Base-by-base conservation (phyloP, 495 filamentous ascomycete species). In the Aspergillus conjunctus region DNA sequence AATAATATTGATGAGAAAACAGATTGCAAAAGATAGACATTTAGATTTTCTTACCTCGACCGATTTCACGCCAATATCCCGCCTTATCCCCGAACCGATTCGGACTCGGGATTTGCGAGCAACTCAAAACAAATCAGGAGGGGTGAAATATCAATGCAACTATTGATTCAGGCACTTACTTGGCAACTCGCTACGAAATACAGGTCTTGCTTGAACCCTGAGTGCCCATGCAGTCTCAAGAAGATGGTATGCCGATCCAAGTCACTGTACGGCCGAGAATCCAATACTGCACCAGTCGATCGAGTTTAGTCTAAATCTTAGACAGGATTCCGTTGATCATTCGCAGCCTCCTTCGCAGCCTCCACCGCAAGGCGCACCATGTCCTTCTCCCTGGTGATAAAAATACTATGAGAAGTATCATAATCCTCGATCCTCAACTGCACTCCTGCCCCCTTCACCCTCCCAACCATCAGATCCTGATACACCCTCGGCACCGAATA, bases 391-490 rank as follows among this genome's bases (percentile, higher is more conserved):
- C 43, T 46, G 9, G 15, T 46, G 43, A 46, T 3, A 20, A 46
- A 46, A 18, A 46, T 17, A 46, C 43, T 46, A 18, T 46, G 43
- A 46, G 14, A n/a, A 8, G 43, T 46, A 20, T 46, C 43, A 52
- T 71, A 62, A 48, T 68, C 65, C 53, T 66, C 60, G 0, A 69
- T 59, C 51, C 64, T 60, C 10, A 73, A 58, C 39, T 68, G 32
- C 18, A 62, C 50, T 4, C 71, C 71, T 4, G 66, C 67, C 20
- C 61, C 65, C 33, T 56, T 43, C 43, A 75, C 62, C 21, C 62
- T 60, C 46, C 61, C 66, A 3, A 79, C 52, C 51, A 78, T 72
- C 10, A 61, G 60, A 61, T 74, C 65, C 69, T 81, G 77, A 63
- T 75, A 77, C 3, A 58, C 32, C 20, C 59, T 22, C 0, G 68